Evolutionary conservation across 768 basidiomycete species (phyloP).

Genomic region (Termitomyces sp.): DNA sequence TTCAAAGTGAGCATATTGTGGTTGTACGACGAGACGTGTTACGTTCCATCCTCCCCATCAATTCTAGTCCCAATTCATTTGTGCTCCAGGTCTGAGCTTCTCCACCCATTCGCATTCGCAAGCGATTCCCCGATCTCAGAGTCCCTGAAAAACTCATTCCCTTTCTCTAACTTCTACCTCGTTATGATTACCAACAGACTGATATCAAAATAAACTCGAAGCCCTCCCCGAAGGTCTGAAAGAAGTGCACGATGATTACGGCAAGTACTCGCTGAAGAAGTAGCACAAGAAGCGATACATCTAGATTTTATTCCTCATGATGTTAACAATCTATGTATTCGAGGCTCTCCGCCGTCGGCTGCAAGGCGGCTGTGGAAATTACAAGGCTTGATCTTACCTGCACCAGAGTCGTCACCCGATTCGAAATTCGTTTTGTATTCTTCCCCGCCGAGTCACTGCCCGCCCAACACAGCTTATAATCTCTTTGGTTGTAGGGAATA

Average conservation of each 20-base stretch:
- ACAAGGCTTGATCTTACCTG: too few relatives aligned
- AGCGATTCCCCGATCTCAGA: slow-evolving; percentile 61
- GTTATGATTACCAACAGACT: slow-evolving; percentile 33
- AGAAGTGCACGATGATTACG: slow-evolving; percentile 41
- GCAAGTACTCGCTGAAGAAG: slow-evolving; percentile 43
- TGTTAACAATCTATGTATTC: too few relatives aligned
- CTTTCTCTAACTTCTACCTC: background rate
- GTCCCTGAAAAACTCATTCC: slow-evolving; percentile 33
- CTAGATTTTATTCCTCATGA: too few relatives aligned
- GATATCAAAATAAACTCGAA: slow-evolving; percentile 28
- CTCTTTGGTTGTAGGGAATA: too few relatives aligned
- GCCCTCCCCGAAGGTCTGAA: slow-evolving; percentile 55
- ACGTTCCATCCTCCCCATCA: slow-evolving; percentile 4
- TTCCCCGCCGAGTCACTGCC: too few relatives aligned
- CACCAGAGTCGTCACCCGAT: too few relatives aligned
- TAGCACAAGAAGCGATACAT: slow-evolving; percentile 66
- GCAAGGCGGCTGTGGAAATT: too few relatives aligned
- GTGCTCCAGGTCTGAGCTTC: slow-evolving; percentile 49
- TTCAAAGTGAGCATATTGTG: slow-evolving; percentile 60
- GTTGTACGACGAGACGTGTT: slow-evolving; percentile 57
- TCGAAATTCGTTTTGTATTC: too few relatives aligned
- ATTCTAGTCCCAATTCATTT: background rate
- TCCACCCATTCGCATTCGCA: slow-evolving; percentile 68
- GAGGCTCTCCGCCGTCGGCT: too few relatives aligned
- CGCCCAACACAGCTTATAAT: too few relatives aligned